A percentile compares a stretch with the other conserved stretches of the same genome.
phyloP scores from a whole-genome alignment of 2,329 filamentous ascomycete genomes.

The Microdochium nivale region DNA sequence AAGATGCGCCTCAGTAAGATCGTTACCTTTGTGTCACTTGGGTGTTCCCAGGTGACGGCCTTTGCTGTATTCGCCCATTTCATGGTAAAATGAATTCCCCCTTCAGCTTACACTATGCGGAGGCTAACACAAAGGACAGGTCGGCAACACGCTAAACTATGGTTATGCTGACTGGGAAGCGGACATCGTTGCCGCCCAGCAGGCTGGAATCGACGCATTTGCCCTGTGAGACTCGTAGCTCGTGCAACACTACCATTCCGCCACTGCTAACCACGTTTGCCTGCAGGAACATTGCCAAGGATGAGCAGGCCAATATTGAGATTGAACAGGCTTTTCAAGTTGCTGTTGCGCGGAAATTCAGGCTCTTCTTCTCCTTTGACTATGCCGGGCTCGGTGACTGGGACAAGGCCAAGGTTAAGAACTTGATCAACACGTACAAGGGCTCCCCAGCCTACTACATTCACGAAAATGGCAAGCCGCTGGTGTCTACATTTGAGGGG shows the following conservation, averaged over 20 bases:
- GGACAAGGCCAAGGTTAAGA: conserved; percentile 14
- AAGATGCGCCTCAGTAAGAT: too few relatives aligned
- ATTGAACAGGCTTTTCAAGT: conserved; percentile 17
- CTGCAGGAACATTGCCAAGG: conserved; percentile 7
- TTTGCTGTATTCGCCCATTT: conserved; percentile 9
- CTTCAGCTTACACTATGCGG: too few relatives aligned
- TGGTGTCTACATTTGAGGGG: conserved; percentile 46
- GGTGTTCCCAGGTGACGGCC: too few relatives aligned
- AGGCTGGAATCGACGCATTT: conserved; percentile 30
- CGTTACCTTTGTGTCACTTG: too few relatives aligned
- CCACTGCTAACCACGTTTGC: too few relatives aligned
- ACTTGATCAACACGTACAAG: conserved; percentile 15
- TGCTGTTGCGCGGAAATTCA: conserved; percentile 15
- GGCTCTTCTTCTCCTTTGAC: conserved; percentile 33
- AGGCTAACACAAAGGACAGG: neutral
- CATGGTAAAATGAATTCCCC: conserved; percentile 5
- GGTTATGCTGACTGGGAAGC: conserved; percentile 6
- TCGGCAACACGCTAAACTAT: conserved; percentile 2
- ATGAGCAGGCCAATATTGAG: too few relatives aligned
- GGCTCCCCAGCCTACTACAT: conserved; percentile 16
- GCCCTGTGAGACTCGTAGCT: too few relatives aligned
- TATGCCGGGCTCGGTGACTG: conserved; percentile 21
- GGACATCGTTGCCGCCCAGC: conserved; percentile 23
- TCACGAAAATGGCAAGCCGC: conserved; percentile 18
- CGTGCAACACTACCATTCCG: too few relatives aligned